phyloP scores from a whole-genome alignment of 345 rosid genomes.

The Salix purpurea region DNA sequence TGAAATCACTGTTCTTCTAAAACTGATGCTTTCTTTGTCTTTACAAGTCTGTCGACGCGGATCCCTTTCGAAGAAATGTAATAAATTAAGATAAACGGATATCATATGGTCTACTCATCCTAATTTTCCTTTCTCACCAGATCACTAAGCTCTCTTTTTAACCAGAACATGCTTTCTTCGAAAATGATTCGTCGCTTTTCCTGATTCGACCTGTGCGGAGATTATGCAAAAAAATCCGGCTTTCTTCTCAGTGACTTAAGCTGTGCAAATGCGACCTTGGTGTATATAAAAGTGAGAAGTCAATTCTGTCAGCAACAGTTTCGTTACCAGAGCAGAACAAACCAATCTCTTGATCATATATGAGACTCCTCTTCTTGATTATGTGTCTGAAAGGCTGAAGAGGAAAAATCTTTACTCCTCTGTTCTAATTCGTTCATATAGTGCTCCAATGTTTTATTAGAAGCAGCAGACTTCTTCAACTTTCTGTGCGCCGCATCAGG shows the following conservation, averaged over 20 bases:
- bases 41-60: background rate
- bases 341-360: conserved; percentile 21
- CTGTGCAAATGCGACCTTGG: conserved; percentile 1
- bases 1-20: too few relatives aligned
- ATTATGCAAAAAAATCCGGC: background rate
- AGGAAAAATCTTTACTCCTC: conserved; percentile 14
- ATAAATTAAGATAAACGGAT: background rate
- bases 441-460: background rate
- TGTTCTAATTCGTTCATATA: background rate
- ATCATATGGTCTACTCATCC: background rate
- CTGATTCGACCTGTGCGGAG: background rate
- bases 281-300: conserved; percentile 23
- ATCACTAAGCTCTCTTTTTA: background rate
- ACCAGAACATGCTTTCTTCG: background rate
- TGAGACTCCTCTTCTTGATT: conserved; percentile 17
- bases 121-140: background rate
- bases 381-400: conserved; percentile 28
- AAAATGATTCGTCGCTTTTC: background rate
- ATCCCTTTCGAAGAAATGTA: background rate
- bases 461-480: background rate
- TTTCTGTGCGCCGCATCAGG: conserved; percentile 20
- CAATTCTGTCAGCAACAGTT: background rate
- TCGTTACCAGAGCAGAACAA: conserved; percentile 17
- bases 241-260: conserved; percentile 8
- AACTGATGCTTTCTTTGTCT: too few relatives aligned